phyloP scores from a whole-genome alignment of 2,329 filamentous ascomycete species.

The Decorospora gaudefroyi region DNA sequence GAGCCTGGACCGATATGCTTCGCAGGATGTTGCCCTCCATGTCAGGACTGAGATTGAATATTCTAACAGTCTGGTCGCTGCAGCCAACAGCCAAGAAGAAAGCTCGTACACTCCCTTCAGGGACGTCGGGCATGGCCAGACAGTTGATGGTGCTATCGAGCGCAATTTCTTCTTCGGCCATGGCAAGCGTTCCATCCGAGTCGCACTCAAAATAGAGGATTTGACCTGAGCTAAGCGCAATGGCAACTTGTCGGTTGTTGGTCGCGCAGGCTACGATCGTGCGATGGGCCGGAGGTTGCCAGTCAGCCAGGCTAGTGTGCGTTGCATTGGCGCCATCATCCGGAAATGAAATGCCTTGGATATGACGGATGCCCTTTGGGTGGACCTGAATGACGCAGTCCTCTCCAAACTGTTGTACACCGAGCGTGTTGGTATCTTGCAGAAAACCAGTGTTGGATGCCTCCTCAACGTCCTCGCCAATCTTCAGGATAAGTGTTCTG shows the following conservation, averaged over 20 bases:
- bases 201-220: conserved; percentile 99
- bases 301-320: conserved; percentile 77
- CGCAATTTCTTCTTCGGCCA: conserved; percentile 91
- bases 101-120: conserved; percentile 84
- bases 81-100: conserved; percentile 95
- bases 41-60: conserved; percentile 87
- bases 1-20: conserved; percentile 89
- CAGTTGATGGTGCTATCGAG: conserved; percentile 96
- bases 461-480: conserved; percentile 95
- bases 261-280: conserved; percentile 94
- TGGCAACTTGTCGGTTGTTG: conserved; percentile 89
- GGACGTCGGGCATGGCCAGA: conserved; percentile 89
- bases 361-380: conserved; percentile 92
- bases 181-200: conserved; percentile 82
- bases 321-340: conserved; percentile 30
- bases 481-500: conserved; percentile 87
- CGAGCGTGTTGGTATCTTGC: conserved; percentile 83
- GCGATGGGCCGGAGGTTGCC: conserved; percentile 89
- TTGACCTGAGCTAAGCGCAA: conserved; percentile 92
- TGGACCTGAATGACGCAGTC: conserved; percentile 93
- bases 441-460: conserved; percentile 93
- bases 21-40: conserved; percentile 71
- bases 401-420: conserved; percentile 91
- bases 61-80: conserved; percentile 93
- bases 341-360: conserved; percentile 63